Base-by-base conservation (phyloP, 1,139 yeast species). In the Candida sojae region DNA sequence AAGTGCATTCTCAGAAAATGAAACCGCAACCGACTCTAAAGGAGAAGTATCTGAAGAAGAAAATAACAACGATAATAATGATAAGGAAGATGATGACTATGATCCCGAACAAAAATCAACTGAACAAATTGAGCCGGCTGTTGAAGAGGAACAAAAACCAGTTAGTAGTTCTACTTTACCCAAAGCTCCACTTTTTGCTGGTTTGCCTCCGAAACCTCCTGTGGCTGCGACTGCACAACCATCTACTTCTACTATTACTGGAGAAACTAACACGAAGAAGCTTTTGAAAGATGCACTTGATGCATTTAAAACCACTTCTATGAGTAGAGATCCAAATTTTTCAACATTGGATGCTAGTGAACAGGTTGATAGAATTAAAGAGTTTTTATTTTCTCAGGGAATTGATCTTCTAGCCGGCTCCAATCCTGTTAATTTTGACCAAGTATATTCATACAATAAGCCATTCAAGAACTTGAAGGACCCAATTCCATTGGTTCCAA, bases 401-500 rank as follows among this genome's bases (percentile, higher is more conserved):
- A 64, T 70, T 11, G 58, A 60, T 1, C 55, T 70, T 33, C 42
- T 53, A 5, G 43, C 54, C 25, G 42, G 53, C 9, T 45, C 57
- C 5, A 45, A 55, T 26, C 46, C 55, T n/a, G 55, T 58, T 48
- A 71, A 71, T 55, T 70, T 64, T 54, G 69, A 73, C 53, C 77
- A 73, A 52, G 76, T 72, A 2, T 69, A 67, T 53, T 71, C 77
- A 1, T 72, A 59, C 55, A 73, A 73, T 55, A 71, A 71, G 51
- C 77, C 77, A 1, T 67, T 59, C 52, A 69, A 65, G 51, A 62
- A 67, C 44, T 54, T 69, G 39, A 68, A 57, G 50, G 56, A 56
- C 47, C 69, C 69, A 2, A 67, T 70, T 42, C 83, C 82, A 38
- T 61, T 73, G 39, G 67, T 79, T 8, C 84, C 84, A 1, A 64